A percentile compares a stretch with the other conserved stretches of the same genome.
Conservation (phyloP, 257 asterid species). For the Lantana camara region DNA sequence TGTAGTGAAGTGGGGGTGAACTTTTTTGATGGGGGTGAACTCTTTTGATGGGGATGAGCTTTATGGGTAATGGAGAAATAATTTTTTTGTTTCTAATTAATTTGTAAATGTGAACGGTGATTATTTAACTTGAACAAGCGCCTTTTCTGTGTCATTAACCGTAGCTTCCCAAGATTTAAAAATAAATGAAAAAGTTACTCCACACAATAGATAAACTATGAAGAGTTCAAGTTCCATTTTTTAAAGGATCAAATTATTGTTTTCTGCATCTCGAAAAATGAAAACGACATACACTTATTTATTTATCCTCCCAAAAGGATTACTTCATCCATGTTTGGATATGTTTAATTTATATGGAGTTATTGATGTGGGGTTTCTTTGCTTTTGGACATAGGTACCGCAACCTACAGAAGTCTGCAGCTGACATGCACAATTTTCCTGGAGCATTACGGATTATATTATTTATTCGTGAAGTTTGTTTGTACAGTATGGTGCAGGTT, state of each 20-base stretch:
- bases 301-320: no score
- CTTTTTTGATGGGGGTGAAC: background rate
- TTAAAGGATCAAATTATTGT: background rate
- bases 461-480: background rate
- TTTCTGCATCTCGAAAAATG: background rate
- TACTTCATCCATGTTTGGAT: background rate
- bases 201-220: background rate
- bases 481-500: background rate
- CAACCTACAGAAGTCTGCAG: background rate
- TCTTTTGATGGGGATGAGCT: slow-evolving; percentile 7
- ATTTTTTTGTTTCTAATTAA: background rate
- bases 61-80: background rate
- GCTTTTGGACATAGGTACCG: background rate
- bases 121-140: background rate
- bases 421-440: background rate
- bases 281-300: background rate
- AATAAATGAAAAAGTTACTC: background rate
- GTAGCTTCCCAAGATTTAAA: background rate
- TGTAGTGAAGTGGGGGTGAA: background rate
- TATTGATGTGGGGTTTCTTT: background rate
- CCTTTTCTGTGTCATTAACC: background rate
- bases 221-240: background rate
- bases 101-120: background rate
- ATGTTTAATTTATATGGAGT: no score
- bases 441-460: background rate